Percentiles rank a stretch among this genome's conserved stretches.
These are phyloP conservation scores for Trametes cinnabarina DNA, from an alignment of 768 basidiomycete species.

Conservation along the genomic window DNA sequence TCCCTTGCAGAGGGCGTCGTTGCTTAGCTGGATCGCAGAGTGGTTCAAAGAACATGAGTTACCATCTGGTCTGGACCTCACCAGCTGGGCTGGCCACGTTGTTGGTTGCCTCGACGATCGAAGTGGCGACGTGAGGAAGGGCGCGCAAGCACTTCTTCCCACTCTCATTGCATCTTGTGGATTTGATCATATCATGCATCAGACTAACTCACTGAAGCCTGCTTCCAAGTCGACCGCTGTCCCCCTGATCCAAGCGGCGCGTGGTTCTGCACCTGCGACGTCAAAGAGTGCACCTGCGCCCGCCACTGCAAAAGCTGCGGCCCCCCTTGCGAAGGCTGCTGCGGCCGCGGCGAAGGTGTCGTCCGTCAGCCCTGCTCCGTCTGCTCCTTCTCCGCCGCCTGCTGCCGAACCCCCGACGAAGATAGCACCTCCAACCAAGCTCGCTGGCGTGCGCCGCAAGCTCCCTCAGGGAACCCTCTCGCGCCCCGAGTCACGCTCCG, in stretches of 20 bases:
- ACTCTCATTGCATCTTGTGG: slow-evolving; percentile 71
- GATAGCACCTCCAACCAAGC: slow-evolving; percentile 44
- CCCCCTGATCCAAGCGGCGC: slow-evolving; percentile 87
- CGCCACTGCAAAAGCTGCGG: slow-evolving; percentile 21
- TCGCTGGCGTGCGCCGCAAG: slow-evolving; percentile 68
- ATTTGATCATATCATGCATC: slow-evolving; percentile 81
- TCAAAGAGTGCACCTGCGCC: slow-evolving; percentile 26
- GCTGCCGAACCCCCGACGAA: slow-evolving; percentile 34
- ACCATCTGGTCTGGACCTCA: slow-evolving; percentile 60
- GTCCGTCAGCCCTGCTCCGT: slow-evolving; percentile 42
- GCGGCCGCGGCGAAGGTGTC: slow-evolving; percentile 21
- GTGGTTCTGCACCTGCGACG: slow-evolving; percentile 42
- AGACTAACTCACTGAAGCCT: slow-evolving; percentile 85
- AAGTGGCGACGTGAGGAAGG: slow-evolving; percentile 87
- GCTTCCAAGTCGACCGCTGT: slow-evolving; percentile 82
- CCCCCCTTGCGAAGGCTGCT: slow-evolving; percentile 18
- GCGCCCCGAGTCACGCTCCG: slow-evolving; percentile 47
- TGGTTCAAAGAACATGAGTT: slow-evolving; percentile 70
- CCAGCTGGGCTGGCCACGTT: slow-evolving; percentile 59
- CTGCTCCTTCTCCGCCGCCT: slow-evolving; percentile 41
- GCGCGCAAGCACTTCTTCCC: slow-evolving; percentile 80
- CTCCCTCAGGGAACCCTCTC: slow-evolving; percentile 55
- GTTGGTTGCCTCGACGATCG: slow-evolving; percentile 88
- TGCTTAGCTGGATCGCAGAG: slow-evolving; percentile 78
- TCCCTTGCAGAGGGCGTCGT: slow-evolving; percentile 78